These are phyloP conservation scores for Linnemannia hyalina DNA, from an alignment of 192 early-diverging fungal species.

Conservation along the genomic window DNA sequence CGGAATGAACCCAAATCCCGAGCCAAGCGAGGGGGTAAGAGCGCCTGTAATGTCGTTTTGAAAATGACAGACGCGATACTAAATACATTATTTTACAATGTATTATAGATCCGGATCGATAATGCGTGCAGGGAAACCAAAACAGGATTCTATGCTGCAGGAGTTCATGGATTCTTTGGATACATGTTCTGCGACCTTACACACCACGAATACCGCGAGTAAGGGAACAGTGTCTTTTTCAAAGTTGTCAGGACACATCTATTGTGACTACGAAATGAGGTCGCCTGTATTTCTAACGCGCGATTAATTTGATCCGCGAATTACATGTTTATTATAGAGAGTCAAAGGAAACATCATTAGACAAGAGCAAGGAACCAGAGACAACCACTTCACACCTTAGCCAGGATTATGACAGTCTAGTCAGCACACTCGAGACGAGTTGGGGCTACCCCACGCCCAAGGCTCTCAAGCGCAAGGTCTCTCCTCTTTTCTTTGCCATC, in stretches of 20 bases:
- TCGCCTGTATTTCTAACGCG: background rate
- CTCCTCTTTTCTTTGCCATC: conserved; percentile 64
- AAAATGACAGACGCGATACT: too few relatives aligned
- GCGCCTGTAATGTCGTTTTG: background rate
- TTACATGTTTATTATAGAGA: background rate
- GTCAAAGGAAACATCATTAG: conserved; percentile 14
- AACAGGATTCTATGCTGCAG: conserved; percentile 77
- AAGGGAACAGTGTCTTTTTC: conserved; percentile 27
- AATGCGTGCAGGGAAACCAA: conserved; percentile 67
- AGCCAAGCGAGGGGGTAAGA: background rate
- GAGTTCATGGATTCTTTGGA: conserved; percentile 80
- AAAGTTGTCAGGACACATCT: background rate
- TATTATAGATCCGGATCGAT: conserved; percentile 66
- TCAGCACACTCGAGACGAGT: conserved; percentile 46
- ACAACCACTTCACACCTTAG: conserved; percentile 36
- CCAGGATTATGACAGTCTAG: conserved; percentile 57
- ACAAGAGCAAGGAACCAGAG: conserved; percentile 57
- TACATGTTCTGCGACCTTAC: conserved; percentile 90
- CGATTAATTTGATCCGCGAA: background rate
- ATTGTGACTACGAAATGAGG: background rate
- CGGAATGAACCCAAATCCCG: background rate
- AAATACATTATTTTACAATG: background rate
- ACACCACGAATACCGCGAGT: conserved; percentile 71
- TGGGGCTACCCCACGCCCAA: conserved; percentile 59
- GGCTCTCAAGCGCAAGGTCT: conserved; percentile 61